A percentile compares a stretch with the other conserved stretches of the same genome.
Evolutionary conservation across 225 moss, liverwort and hornwort genomes (phyloP).

Genomic region (Anthoceros angustus): DNA sequence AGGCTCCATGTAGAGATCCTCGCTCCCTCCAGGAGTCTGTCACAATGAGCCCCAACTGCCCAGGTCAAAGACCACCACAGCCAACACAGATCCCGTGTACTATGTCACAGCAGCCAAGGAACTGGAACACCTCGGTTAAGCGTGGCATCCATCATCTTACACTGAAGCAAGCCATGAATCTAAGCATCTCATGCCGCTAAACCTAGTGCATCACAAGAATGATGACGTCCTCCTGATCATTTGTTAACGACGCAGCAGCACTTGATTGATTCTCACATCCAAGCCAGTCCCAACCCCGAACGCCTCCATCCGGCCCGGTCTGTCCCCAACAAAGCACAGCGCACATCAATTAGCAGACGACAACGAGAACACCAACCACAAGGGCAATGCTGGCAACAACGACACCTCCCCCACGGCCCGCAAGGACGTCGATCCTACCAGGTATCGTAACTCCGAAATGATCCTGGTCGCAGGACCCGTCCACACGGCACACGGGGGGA

Average conservation of each 20-base stretch:
- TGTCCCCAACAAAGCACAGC: too few relatives aligned
- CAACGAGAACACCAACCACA: too few relatives aligned
- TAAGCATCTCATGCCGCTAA: background rate
- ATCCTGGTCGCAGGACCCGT: too few relatives aligned
- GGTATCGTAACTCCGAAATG: too few relatives aligned
- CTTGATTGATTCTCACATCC: background rate
- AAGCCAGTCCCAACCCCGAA: too few relatives aligned
- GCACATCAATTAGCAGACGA: too few relatives aligned
- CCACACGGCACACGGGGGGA: too few relatives aligned
- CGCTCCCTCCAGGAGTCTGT: background rate
- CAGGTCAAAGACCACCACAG: background rate
- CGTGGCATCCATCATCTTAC: background rate
- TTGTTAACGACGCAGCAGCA: background rate
- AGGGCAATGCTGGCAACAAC: too few relatives aligned
- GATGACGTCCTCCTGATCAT: background rate
- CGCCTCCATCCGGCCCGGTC: too few relatives aligned
- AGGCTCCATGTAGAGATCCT: slow-evolving; percentile 8
- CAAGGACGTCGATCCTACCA: too few relatives aligned
- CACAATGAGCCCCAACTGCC: background rate
- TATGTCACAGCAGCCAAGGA: background rate
- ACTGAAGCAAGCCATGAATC: background rate
- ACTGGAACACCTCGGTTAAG: background rate
- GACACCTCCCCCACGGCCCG: too few relatives aligned
- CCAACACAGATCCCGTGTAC: background rate
- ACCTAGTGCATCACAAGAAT: background rate